Evolutionary conservation across 352 stramenopile genomes (phyloP).

Genomic region (Phytophthora palmivora): DNA sequence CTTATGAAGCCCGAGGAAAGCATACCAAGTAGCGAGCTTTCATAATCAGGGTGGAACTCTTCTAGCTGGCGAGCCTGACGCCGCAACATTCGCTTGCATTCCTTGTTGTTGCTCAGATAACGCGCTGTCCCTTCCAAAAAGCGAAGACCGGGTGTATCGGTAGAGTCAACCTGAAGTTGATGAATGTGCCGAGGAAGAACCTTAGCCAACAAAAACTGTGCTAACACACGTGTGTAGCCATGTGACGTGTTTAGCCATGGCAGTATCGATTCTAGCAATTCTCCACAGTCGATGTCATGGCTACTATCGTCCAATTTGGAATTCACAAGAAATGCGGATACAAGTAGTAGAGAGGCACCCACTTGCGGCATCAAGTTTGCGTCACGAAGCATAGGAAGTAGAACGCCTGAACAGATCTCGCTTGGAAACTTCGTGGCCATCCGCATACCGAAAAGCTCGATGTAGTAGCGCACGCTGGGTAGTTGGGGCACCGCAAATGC

Average conservation of each 20-base stretch:
- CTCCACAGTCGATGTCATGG: conserved; percentile 30
- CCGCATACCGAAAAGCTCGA: conserved; percentile 85
- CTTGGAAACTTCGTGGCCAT: conserved; percentile 59
- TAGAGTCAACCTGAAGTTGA: conserved; percentile 25
- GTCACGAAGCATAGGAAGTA: conserved; percentile 71
- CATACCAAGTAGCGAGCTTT: conserved; percentile 78
- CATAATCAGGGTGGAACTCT: conserved; percentile 67
- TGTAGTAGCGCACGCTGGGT: conserved; percentile 78
- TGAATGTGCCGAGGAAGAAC: conserved; percentile 75
- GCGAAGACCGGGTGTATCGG: conserved; percentile 32
- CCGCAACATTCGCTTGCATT: conserved; percentile 84
- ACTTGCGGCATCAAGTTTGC: conserved; percentile 81
- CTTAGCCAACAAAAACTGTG: conserved; percentile 72
- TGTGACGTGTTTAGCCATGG: conserved; percentile 84
- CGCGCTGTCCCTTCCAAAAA: conserved; percentile 63
- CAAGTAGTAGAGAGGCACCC: conserved; percentile 66
- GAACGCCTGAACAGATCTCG: conserved; percentile 42
- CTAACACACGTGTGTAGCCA: conserved; percentile 82
- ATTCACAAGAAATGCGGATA: conserved; percentile 49
- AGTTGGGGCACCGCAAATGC: conserved; percentile 70
- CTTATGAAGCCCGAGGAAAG: conserved; percentile 69
- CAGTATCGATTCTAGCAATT: conserved; percentile 60
- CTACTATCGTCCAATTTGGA: conserved; percentile 41
- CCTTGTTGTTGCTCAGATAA: conserved; percentile 85
- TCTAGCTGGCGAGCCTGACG: conserved; percentile 72